A percentile compares a stretch with the other conserved stretches of the same genome.
These are phyloP conservation scores for Fagopyrum tataricum DNA, from an alignment of 148 eudicot genomes.

Conservation along the genomic window DNA sequence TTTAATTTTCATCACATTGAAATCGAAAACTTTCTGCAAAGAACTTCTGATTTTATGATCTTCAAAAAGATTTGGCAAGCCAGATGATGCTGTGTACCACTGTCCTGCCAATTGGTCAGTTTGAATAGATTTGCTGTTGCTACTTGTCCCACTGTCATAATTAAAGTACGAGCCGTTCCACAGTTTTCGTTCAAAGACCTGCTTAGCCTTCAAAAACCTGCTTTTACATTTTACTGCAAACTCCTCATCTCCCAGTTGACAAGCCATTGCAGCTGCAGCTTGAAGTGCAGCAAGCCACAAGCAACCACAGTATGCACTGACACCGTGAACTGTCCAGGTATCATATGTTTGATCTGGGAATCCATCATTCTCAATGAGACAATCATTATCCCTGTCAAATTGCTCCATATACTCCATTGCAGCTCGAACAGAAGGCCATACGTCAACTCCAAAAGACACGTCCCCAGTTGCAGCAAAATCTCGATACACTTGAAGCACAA, in stretches of 20 bases:
- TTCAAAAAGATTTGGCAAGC: conserved; percentile 79
- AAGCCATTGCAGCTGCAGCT: conserved; percentile 93
- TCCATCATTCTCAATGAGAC: conserved; percentile 94
- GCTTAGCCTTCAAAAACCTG: conserved; percentile 62
- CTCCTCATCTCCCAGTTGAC: conserved; percentile 68
- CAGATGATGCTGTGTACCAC: conserved; percentile 93
- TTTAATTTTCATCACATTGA: conserved; percentile 83
- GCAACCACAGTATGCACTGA: conserved; percentile 95
- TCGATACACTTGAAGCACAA: conserved; percentile 95
- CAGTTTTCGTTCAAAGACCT: conserved; percentile 59
- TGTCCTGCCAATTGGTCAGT: conserved; percentile 97
- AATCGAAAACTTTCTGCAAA: conserved; percentile 73
- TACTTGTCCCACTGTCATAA: conserved; percentile 97
- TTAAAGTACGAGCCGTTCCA: conserved; percentile 97
- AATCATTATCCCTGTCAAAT: conserved; percentile 78
- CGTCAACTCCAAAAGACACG: conserved; percentile 86
- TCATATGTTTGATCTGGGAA: conserved; percentile 98
- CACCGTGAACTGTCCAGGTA: conserved; percentile 97
- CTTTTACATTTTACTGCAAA: conserved; percentile 75
- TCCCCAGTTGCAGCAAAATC: conserved; percentile 92
- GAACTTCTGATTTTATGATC: conserved; percentile 60
- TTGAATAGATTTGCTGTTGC: conserved; percentile 93
- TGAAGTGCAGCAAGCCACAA: conserved; percentile 98
- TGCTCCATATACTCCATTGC: conserved; percentile 98
- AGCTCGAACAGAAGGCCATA: conserved; percentile 97